A percentile compares a stretch with the other conserved stretches of the same genome.
These are phyloP conservation scores for Boletus barrowsii DNA, from an alignment of 768 basidiomycete genomes.

Conservation along the genomic window DNA sequence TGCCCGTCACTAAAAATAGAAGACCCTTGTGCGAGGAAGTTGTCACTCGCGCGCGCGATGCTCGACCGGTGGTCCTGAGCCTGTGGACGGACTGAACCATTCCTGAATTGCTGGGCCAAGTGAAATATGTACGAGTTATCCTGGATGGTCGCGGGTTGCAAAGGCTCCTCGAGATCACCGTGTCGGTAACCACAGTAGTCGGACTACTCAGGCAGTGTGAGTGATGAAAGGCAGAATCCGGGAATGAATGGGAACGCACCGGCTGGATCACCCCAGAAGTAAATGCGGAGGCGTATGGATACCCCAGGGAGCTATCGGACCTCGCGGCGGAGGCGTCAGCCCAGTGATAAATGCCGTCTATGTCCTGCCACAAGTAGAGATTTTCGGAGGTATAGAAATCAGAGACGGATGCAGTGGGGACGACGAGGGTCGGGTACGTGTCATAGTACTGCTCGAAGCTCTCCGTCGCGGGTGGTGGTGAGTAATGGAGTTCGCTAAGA, in stretches of 20 bases:
- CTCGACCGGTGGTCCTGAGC: conserved; percentile 30
- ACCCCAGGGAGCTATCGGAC: conserved; percentile 23
- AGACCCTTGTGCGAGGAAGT: conserved; percentile 32
- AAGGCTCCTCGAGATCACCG: conserved; percentile 10
- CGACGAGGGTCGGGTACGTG: conserved; percentile 13
- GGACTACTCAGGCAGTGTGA: conserved; percentile 10
- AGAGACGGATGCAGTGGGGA: conserved; percentile 8
- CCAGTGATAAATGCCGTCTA: conserved; percentile 28
- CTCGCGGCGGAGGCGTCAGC: conserved; percentile 22
- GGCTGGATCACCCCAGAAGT: conserved; percentile 13
- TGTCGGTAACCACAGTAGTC: conserved; percentile 19
- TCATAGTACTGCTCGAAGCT: conserved; percentile 25
- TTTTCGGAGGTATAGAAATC: conserved; percentile 30
- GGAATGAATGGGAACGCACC: conserved; percentile 14
- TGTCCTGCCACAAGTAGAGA: conserved; percentile 28
- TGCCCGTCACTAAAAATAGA: conserved; percentile 28
- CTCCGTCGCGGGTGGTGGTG: conserved; percentile 8
- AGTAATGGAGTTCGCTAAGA: conserved; percentile 18
- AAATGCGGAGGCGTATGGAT: conserved; percentile 15
- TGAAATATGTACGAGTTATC: conserved; percentile 20
- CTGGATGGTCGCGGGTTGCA: conserved; percentile 13
- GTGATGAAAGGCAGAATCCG: background rate
- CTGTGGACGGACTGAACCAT: conserved; percentile 18
- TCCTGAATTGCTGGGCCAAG: conserved; percentile 23
- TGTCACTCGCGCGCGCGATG: conserved; percentile 33